Evolutionary conservation across 2,329 filamentous ascomycete species (phyloP).

Genomic region (Fusarium devonianum): DNA sequence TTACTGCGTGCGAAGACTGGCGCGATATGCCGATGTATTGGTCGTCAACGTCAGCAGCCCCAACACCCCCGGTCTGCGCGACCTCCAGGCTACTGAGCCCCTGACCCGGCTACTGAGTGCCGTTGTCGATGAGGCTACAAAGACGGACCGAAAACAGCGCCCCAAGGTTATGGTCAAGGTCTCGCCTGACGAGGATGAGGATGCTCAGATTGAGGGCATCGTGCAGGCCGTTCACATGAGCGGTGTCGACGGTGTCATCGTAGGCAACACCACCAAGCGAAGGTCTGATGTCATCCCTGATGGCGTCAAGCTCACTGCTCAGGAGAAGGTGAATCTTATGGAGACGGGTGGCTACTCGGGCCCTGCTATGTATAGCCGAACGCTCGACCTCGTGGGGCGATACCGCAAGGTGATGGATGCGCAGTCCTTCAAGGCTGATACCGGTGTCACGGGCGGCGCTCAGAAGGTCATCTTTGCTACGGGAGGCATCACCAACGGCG

Average conservation of each 20-base stretch:
- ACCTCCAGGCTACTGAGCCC: conserved; percentile 84
- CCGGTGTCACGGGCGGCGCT: conserved; percentile 45
- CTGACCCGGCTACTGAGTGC: conserved; percentile 80
- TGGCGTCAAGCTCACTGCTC: conserved; percentile 67
- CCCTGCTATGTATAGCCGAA: conserved; percentile 85
- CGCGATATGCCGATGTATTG: conserved; percentile 90
- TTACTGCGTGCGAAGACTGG: conserved; percentile 84
- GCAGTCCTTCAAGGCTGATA: conserved; percentile 45
- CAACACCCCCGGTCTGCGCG: conserved; percentile 90
- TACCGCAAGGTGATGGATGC: conserved; percentile 76
- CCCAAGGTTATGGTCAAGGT: conserved; percentile 93
- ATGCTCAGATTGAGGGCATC: conserved; percentile 85
- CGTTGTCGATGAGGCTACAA: conserved; percentile 80
- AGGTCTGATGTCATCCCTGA: conserved; percentile 74
- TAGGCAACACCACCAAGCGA: conserved; percentile 94
- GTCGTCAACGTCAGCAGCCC: conserved; percentile 98
- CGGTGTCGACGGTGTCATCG: conserved; percentile 93
- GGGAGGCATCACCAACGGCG: conserved; percentile 88
- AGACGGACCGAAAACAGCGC: conserved; percentile 72
- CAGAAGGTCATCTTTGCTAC: conserved; percentile 91
- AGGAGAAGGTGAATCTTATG: conserved; percentile 72
- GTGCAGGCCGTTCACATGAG: conserved; percentile 83
- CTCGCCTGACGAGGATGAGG: conserved; percentile 90
- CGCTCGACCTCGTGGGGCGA: conserved; percentile 76
- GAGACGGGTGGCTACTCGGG: conserved; percentile 92